Evolutionary conservation across 768 basidiomycete genomes (phyloP), one percentile per base, ranked within the genome.

Genomic region (Tremella yokohamensis): DNA sequence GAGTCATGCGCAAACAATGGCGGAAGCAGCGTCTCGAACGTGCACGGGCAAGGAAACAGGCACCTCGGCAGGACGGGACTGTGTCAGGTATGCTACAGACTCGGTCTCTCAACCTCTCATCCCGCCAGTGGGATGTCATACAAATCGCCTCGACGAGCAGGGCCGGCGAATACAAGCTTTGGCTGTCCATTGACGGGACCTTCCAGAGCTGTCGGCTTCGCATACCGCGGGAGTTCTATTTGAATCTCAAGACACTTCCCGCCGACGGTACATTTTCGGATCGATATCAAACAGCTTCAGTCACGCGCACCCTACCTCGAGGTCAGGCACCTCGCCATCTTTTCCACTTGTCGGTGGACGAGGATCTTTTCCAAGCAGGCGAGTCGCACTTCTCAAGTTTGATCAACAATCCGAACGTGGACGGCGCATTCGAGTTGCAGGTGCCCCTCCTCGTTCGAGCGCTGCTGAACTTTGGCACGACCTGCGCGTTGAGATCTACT

Each of bases 401-500:
- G 50, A 89, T 84, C 58, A 96, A 96, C 70, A 89, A 93, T 68
- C 89, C 93, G 0, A 90, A 89, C 69, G 90, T 97, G 8, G 91
- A 97, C 66, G 91, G 90, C 0, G 88, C 96, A 2, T 99, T 87
- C 68, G 96, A 99, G 78, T 81, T 87, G 18, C 92, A 98, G 82
- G 81, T 97, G 15, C 90, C 96, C 8, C 82, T 94, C 16, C 79
- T 86, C 48, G 81, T 88, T 55, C 87, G 94, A 34, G 89, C 85
- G 3, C 72, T 98, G 22, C 79, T 98, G 16, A 85, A 82, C 56
- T 80, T 98, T 22, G 96, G 96, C 2, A 89, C 87, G 63, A 84
- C 87, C 1, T 97, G 93, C 72, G 78, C 81, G 0, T 79, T 86
- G 25, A 84, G 83, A 40, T 84, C 87, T 61, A 76, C 79, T 11